Base-by-base conservation (phyloP, 768 basidiomycete species). In the Russula emetica region DNA sequence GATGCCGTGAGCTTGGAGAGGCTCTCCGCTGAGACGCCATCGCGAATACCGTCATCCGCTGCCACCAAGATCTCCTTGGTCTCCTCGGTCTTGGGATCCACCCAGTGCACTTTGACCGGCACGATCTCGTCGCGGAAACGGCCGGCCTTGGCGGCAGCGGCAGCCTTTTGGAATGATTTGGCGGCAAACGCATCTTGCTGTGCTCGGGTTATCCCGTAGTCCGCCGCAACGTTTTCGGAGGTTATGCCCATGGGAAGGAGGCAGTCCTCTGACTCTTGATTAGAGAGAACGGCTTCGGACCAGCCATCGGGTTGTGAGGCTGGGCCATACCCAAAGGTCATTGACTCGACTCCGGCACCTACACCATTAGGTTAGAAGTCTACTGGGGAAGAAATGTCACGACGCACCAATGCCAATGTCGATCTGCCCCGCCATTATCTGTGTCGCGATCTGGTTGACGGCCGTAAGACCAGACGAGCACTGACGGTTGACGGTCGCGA, bases 211-310 rank as follows among this genome's bases (percentile, higher is more conserved):
- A 96, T 84, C 63, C 79, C 78, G 74, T 82, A 95, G 60, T 92
- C 85, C 55, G 79, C 73, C 14, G 94, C 91, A 67, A 94, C 92
- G 73, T 94, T 94, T 78, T 95, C 93, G n/a, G 90, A 92, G 22
- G 94, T 94, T 78, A 94, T 86, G 40, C 94, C 94, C 91, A 93
- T 93, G 50, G 92, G 92, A 62, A 91, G 78, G 30, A 89, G 79
- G 72, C 92, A 94, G 76, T 94, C 92, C 62, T 83, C 83, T 2
- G 92, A 83, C 68, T 89, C 86, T 69, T 84, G 76, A 75, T 81
- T 85, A 38, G 78, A 69, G 64, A 90, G 80, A 52, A 94, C 78
- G 53, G 81, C 79, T 26, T 89, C 85, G 2, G 88, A 86, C 74
- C 80, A 85, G 56, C 75, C 78, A 57, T 83, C 78, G 10, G 85